phyloP scores from a whole-genome alignment of 2,329 filamentous ascomycete genomes.

The Monilinia laxa region DNA sequence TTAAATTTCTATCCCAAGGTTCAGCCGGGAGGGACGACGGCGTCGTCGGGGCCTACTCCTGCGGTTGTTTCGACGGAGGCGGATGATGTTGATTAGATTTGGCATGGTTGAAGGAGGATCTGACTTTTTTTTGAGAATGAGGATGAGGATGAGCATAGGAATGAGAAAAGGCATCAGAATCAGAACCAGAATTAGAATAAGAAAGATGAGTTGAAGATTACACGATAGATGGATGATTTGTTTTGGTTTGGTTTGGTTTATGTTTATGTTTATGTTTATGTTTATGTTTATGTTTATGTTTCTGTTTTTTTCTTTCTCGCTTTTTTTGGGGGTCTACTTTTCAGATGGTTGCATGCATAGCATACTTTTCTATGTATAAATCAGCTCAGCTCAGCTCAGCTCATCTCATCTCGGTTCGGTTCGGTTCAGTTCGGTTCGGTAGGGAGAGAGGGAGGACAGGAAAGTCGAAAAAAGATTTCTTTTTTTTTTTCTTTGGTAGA shows the following conservation, averaged over 20 bases:
- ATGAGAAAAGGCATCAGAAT: background rate
- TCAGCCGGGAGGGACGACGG: constrained; percentile 14
- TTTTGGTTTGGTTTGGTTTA: background rate
- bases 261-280: no score
- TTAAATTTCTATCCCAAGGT: constrained; percentile 65
- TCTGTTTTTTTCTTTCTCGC: no score
- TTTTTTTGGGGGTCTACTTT: background rate
- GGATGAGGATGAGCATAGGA: background rate
- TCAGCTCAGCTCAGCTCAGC: no score
- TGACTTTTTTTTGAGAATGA: no score
- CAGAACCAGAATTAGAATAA: background rate
- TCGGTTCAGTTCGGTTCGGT: no score
- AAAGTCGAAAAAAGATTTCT: no score
- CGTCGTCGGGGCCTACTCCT: constrained; percentile 23
- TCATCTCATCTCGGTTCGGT: no score
- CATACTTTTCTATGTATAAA: no score
- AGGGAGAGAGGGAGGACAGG: no score
- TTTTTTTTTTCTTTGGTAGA: no score
- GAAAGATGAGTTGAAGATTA: background rate
- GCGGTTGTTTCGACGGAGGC: constrained; percentile 21
- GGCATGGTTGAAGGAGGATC: no score
- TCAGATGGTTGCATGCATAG: background rate
- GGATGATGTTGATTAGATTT: constrained; percentile 37
- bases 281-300: no score
- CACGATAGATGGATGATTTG: background rate